Conservation (phyloP, 306 rosid species). For the Medicago arabica region DNA sequence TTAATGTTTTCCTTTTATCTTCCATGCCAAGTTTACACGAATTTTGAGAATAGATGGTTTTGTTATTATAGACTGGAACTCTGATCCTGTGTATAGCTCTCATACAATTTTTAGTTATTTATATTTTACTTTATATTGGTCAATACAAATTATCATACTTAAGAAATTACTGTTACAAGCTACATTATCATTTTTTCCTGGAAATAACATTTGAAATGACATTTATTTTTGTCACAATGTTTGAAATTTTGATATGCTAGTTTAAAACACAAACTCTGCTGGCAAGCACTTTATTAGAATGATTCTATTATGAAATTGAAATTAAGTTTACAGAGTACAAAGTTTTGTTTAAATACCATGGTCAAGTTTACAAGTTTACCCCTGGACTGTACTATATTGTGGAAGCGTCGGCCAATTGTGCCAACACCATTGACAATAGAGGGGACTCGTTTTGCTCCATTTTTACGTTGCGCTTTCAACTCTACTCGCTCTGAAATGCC, state of each 20-base stretch:
- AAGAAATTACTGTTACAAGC: neutral
- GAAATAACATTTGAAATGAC: neutral
- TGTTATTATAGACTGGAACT: conserved; percentile 6
- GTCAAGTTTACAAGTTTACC: too few relatives aligned
- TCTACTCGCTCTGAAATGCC: too few relatives aligned
- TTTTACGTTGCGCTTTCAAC: too few relatives aligned
- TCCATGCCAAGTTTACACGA: conserved; percentile 25
- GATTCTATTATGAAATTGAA: too few relatives aligned
- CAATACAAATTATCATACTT: conserved; percentile 6
- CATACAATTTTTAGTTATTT: conserved; percentile 18
- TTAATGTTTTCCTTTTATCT: neutral
- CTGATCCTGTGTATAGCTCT: conserved; percentile 37
- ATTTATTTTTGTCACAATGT: neutral
- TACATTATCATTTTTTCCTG: neutral
- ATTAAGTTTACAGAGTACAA: too few relatives aligned
- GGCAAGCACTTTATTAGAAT: neutral
- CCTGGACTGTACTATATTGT: too few relatives aligned
- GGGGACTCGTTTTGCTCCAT: too few relatives aligned
- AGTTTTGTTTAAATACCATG: too few relatives aligned
- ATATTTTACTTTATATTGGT: conserved; percentile 3
- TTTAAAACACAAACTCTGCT: neutral
- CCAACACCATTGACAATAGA: too few relatives aligned
- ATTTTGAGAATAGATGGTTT: conserved; percentile 36
- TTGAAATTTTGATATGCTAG: neutral
- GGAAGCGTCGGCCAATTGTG: too few relatives aligned